Conservation (phyloP, 1,284 basidiomycete genomes). For the Ganoderma meredithae region DNA sequence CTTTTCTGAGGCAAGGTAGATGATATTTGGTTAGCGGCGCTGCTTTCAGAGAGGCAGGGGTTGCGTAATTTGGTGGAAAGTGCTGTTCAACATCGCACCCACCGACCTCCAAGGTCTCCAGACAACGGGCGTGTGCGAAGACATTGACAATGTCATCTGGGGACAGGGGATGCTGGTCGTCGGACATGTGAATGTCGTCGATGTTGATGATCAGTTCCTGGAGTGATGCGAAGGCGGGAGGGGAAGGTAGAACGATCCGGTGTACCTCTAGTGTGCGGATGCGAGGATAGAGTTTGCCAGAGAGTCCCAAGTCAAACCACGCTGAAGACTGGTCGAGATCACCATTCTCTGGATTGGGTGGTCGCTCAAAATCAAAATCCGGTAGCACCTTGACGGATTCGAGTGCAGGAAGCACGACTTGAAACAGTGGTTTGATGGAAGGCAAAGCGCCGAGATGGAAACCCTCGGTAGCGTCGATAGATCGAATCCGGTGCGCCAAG, state of each 20-base stretch:
- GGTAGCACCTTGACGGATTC: not conserved
- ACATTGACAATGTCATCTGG: not conserved
- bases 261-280: not conserved
- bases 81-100: not conserved
- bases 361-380: not conserved
- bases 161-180: not conserved
- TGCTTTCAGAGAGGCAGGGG: not conserved
- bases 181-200: not conserved
- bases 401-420: not conserved
- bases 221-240: not conserved
- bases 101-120: not conserved
- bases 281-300: not conserved
- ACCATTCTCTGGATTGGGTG: not conserved
- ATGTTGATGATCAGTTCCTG: not conserved
- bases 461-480: not conserved
- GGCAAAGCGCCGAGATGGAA: not conserved
- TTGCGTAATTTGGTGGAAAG: not conserved
- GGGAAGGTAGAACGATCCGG: not conserved
- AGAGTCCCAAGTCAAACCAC: conserved; percentile 2
- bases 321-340: not conserved
- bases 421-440: not conserved
- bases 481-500: not conserved
- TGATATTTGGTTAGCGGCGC: not conserved
- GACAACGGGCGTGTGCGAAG: not conserved
- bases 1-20: not conserved